Evolutionary conservation across 148 eudicot genomes (phyloP).

Genomic region (Nepenthes gracilis): DNA sequence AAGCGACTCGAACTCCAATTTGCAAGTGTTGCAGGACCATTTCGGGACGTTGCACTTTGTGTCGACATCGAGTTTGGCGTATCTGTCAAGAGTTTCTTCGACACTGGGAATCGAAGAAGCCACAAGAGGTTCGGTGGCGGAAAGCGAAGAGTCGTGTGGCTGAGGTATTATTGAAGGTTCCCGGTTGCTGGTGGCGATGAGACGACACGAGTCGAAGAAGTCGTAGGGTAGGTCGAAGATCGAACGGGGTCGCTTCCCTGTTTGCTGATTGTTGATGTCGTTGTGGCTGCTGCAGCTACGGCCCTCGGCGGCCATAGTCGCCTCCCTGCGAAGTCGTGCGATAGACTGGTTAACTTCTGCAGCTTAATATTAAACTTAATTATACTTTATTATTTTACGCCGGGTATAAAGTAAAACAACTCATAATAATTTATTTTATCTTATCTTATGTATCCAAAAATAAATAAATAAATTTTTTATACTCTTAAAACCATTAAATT

Average conservation of each 20-base stretch:
- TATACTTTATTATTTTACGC: too few species aligned
- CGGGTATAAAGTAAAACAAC: too few species aligned
- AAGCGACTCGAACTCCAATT: slow-evolving; percentile 65
- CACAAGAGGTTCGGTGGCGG: slow-evolving; percentile 1
- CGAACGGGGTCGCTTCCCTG: slow-evolving; percentile 27
- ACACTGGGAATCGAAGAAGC: slow-evolving; percentile 1
- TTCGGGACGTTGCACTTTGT: slow-evolving; percentile 12
- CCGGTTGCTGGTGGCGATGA: slow-evolving; percentile 24
- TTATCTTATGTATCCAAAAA: too few species aligned
- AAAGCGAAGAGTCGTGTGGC: slow-evolving; percentile 4
- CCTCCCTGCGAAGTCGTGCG: too few species aligned
- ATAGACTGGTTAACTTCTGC: too few species aligned
- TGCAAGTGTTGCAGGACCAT: slow-evolving; percentile 80
- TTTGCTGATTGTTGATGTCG: too few species aligned
- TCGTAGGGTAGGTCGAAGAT: slow-evolving; percentile 49
- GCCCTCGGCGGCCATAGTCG: too few species aligned
- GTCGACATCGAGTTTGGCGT: not conserved
- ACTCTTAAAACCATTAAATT: too few species aligned
- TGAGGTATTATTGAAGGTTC: not conserved
- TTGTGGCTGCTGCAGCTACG: too few species aligned
- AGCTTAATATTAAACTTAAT: too few species aligned
- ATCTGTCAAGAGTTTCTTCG: slow-evolving; percentile 20
- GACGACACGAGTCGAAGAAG: slow-evolving; percentile 62
- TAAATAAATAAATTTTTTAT: too few species aligned
- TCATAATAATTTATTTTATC: too few species aligned